A percentile compares a stretch with the other conserved stretches of the same genome.
These are phyloP conservation scores for Daldinia eschscholtzii DNA, from an alignment of 2,329 filamentous ascomycete genomes.

Conservation along the genomic window DNA sequence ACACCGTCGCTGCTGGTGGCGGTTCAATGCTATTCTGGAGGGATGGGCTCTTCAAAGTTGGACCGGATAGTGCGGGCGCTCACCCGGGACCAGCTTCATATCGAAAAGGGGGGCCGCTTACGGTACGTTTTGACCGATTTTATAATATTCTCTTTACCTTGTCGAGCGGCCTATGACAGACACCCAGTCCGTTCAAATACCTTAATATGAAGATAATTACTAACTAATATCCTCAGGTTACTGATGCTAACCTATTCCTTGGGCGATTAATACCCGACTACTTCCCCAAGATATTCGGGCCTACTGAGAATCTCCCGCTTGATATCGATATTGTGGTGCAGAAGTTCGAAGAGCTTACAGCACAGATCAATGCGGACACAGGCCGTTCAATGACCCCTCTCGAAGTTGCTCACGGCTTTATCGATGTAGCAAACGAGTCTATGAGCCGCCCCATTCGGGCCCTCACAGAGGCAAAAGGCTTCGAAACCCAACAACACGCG, in stretches of 20 bases:
- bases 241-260: conserved; percentile 78
- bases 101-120: conserved; percentile 78
- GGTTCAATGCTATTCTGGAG: conserved; percentile 77
- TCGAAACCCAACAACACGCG: conserved; percentile 51
- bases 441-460: conserved; percentile 81
- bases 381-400: conserved; percentile 51
- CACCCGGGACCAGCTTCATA: conserved; percentile 81
- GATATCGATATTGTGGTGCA: conserved; percentile 56
- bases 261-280: conserved; percentile 72
- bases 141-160: too few species aligned
- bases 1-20: conserved; percentile 82
- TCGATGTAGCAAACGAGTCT: conserved; percentile 80
- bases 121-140: conserved; percentile 58
- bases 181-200: background rate
- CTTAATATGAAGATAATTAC: background rate
- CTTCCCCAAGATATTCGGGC: conserved; percentile 80
- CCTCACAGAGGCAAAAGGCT: conserved; percentile 66
- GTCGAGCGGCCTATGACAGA: too few species aligned
- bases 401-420: conserved; percentile 74
- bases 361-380: conserved; percentile 56
- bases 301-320: conserved; percentile 71
- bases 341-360: conserved; percentile 59
- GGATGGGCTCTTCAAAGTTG: conserved; percentile 79
- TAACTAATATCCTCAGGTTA: conserved; percentile 49
- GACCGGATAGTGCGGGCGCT: conserved; percentile 78